Evolutionary conservation across 140 eudicot genomes (phyloP), one percentile per base, ranked within the genome.

Genomic region (Ambrosia hybrid): DNA sequence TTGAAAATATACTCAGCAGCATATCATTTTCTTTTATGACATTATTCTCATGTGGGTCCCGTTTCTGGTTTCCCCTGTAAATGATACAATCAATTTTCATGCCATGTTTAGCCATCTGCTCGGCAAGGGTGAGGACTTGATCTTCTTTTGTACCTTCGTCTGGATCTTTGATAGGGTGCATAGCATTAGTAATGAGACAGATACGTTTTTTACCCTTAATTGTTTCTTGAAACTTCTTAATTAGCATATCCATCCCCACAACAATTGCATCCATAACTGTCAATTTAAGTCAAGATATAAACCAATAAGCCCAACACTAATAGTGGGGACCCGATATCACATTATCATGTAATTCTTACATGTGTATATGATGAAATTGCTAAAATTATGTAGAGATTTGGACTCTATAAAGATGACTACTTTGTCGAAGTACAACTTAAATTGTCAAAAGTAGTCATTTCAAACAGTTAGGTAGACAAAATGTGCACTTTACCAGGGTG

Each of bases 171-270:
- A 86, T 82, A 45, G 92, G 92, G 57, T 79, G 74, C 76, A 78
- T 75, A 51, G 96, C 97, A 84, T 90, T 78, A 21, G 97, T 94
- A 21, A 94, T 76, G 21, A 94, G 91, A 82, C 96, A 90, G 14
- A 94, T 81, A 53, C 97, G 97, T 69, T 90, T 94, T 85, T 86
- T 90, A 69, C 97, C 99, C 84, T 90, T 94, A 38, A 81, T 81
- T 11, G 97, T 88, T 38, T 79, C 84, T 64, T 91, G 89, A 75
- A 76, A 91, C 75, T 94, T 94, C 70, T 90, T 94, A 60, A 94
- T 88, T 67, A 94, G 84, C 91, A 94, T 84, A 77, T 94, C 99
- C 96, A 94, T 94, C 65, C 91, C 99, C 56, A 94, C 99, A 83
- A 94, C 90, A 75, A 94, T 83, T 51, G 95, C 97, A 81, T 94